Percentiles rank a stretch among this genome's conserved stretches.
Evolutionary conservation across 2,329 filamentous ascomycete species (phyloP).

Genomic region (Endoconidiophora polonica): DNA sequence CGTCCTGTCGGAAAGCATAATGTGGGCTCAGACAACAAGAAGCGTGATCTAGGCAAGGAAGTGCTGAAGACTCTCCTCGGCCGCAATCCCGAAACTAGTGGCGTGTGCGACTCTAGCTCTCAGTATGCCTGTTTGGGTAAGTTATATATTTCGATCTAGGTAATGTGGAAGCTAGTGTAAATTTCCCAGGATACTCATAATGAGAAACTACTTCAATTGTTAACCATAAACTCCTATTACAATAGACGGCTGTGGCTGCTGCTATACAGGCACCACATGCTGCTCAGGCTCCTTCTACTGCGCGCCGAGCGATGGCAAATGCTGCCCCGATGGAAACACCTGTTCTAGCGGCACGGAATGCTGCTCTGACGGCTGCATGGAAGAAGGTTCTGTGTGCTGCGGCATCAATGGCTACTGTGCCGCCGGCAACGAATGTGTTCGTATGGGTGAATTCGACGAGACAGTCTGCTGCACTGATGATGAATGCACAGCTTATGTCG

Average conservation of each 20-base stretch:
- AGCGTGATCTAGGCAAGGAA: not conserved
- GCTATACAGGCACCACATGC: not conserved
- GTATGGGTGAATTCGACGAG: not conserved
- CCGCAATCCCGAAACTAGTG: not conserved
- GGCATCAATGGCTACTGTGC: not conserved
- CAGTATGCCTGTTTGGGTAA: not conserved
- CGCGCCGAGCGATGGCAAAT: not conserved
- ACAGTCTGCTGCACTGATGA: slow-evolving; percentile 1
- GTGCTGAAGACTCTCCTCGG: not conserved
- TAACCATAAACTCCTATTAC: not conserved
- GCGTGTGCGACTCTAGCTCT: not conserved
- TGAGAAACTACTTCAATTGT: no score
- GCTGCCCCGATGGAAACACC: not conserved
- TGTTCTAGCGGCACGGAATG: not conserved
- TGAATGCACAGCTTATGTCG: not conserved
- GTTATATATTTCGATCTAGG: not conserved
- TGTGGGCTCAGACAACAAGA: not conserved
- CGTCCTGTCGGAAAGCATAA: not conserved
- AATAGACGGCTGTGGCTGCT: not conserved
- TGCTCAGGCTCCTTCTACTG: not conserved
- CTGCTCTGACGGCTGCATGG: slow-evolving; percentile 1
- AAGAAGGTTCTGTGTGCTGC: not conserved
- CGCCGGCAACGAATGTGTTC: not conserved
- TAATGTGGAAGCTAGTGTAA: no score
- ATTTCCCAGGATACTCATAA: no score